phyloP scores from a whole-genome alignment of 768 basidiomycete genomes.

The Nidularia sp. region DNA sequence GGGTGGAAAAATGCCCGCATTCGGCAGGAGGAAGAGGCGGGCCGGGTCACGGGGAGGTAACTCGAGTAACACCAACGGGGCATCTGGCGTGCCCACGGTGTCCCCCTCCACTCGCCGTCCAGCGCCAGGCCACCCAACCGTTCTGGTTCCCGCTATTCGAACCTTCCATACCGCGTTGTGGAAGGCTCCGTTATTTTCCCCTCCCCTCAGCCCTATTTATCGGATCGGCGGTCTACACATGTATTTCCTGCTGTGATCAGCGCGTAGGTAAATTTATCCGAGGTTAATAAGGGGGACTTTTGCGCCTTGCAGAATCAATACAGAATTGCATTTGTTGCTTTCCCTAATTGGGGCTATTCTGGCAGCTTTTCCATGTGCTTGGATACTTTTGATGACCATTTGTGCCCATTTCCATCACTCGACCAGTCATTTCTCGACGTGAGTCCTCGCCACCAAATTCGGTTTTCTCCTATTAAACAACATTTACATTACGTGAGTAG shows the following conservation, averaged over 20 bases:
- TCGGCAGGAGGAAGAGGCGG: background rate
- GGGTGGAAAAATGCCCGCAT: slow-evolving; percentile 1
- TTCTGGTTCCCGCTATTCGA: background rate
- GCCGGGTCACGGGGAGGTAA: background rate
- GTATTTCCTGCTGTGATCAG: slow-evolving; percentile 16
- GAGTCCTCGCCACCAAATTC: slow-evolving; percentile 25
- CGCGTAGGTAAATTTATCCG: slow-evolving; percentile 16
- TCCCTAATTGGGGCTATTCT: slow-evolving; percentile 7
- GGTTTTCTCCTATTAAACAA: slow-evolving; percentile 27
- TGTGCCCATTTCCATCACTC: slow-evolving; percentile 12
- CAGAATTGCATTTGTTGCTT: slow-evolving; percentile 1
- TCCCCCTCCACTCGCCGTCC: background rate
- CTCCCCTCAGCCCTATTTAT: slow-evolving; percentile 1
- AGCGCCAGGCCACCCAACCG: background rate
- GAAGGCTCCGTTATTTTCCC: background rate
- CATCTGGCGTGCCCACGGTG: background rate
- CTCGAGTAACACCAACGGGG: background rate
- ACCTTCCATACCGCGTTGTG: slow-evolving; percentile 6
- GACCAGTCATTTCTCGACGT: slow-evolving; percentile 13
- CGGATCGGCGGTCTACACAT: slow-evolving; percentile 25
- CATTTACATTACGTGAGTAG: slow-evolving; percentile 54
- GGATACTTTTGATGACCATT: slow-evolving; percentile 7
- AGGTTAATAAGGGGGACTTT: slow-evolving; percentile 17
- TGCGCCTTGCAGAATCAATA: background rate
- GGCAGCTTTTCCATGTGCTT: slow-evolving; percentile 20